Evolutionary conservation across 345 rosid genomes (phyloP), one percentile per base, ranked within the genome.

Genomic region (Pistacia vera): DNA sequence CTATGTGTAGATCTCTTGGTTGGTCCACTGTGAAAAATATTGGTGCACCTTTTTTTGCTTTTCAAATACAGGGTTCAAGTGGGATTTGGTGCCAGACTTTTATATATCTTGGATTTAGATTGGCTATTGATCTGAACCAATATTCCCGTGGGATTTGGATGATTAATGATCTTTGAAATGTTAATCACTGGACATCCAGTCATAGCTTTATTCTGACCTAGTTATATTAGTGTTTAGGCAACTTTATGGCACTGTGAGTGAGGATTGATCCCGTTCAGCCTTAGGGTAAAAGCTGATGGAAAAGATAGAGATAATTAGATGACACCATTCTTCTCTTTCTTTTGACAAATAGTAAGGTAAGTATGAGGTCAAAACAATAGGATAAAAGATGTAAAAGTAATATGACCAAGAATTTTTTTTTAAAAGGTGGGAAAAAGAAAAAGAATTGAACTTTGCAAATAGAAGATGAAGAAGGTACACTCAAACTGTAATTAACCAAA

Each of bases 201-300:
- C 35, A 41, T 48, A 22, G 69, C 38, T 41, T 66, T 25, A 67
- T 35, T 48, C 30, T 25, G 71, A 67, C 71, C 57, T 20, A 52
- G 20, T 25, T 17, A 16, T 51, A 28, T 41, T 5, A 33, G 25
- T 25, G 18, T 20, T 46, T 25, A 46, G 49, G 71, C 18, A 49
- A 67, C 71, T 22, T 46, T 18, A 5, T 4, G 28, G 10, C 11
- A 11, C 35, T 48, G n/a, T 22, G 8, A 41, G 46, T 41, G 46
- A 69, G 12, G 22, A 55, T 52, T 52, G 6, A 17, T 69, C 20
- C 59, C 13, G 16, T 41, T 41, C 46, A 41, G 46, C 9, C 9
- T 41, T 41, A 41, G 9, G 46, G 10, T 41, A 41, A 41, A 41
- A 41, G 46, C 22, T 8, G 8, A 41, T 0, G 46, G 13, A 18